phyloP scores from a whole-genome alignment of 495 filamentous ascomycete species.

The Annulohypoxylon stygium region DNA sequence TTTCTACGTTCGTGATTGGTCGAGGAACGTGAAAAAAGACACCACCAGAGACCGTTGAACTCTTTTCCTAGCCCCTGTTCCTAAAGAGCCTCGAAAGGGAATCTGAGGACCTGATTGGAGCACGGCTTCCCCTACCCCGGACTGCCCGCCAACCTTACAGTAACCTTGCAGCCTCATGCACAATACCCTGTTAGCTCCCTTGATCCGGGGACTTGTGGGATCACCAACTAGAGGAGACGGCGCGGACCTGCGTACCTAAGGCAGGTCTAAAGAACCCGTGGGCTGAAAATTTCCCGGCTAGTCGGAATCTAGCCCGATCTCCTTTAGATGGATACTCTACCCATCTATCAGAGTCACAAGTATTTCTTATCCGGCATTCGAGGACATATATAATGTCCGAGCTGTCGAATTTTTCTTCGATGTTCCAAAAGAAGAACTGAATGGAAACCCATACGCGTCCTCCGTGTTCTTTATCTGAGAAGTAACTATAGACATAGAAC shows the following conservation, averaged over 20 bases:
- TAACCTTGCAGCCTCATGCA: constrained; percentile 12
- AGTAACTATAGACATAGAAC: neutral
- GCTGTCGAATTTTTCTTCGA: neutral
- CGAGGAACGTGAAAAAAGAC: neutral
- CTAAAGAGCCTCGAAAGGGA: neutral
- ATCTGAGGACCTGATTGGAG: neutral
- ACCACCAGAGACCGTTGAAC: neutral
- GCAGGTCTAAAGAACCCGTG: neutral
- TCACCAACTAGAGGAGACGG: neutral
- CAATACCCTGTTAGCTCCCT: constrained; percentile 10
- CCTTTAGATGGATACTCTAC: neutral
- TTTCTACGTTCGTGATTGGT: neutral
- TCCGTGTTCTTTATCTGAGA: neutral
- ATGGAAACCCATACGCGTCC: neutral
- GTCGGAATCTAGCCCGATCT: neutral
- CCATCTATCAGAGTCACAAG: neutral
- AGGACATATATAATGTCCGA: neutral
- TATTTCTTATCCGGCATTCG: neutral
- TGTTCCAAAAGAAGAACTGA: neutral
- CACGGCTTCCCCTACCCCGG: neutral
- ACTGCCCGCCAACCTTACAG: constrained; percentile 4
- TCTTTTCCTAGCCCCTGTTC: constrained; percentile 5
- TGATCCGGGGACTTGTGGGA: constrained; percentile 8
- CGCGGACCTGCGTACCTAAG: constrained; percentile 1
- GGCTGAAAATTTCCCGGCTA: neutral